Evolutionary conservation across 305 asterid genomes (phyloP).

Genomic region (Rubia balearica): DNA sequence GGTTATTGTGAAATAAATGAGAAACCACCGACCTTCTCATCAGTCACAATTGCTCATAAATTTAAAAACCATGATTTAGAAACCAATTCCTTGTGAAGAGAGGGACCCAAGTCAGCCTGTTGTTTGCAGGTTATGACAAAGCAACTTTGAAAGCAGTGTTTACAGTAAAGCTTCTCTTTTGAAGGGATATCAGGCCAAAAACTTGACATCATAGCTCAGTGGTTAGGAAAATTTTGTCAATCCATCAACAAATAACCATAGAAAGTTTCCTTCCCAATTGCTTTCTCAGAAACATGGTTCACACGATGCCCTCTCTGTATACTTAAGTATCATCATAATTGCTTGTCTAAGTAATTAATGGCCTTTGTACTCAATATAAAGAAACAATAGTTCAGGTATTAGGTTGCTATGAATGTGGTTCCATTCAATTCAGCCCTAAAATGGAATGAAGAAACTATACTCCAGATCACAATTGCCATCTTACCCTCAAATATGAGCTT

Average conservation of each 20-base stretch:
- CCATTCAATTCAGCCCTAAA: slow-evolving; percentile 1
- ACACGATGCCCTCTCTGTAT: not conserved
- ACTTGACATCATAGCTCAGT: not conserved
- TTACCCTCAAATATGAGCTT: slow-evolving; percentile 79
- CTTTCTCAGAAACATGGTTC: not conserved
- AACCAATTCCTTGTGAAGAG: not conserved
- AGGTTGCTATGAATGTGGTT: not conserved
- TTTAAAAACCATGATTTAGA: not conserved
- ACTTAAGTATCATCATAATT: not conserved
- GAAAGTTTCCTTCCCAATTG: not conserved
- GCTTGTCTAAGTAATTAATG: not conserved
- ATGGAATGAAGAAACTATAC: not conserved
- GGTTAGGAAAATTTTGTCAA: not conserved
- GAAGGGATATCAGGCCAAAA: not conserved
- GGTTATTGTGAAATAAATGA: not conserved
- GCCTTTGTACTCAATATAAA: not conserved
- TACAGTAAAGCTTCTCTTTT: not conserved
- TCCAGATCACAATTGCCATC: slow-evolving; percentile 20
- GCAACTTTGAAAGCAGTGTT: not conserved
- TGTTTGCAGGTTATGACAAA: not conserved
- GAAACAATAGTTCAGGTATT: not conserved
- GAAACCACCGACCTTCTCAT: not conserved
- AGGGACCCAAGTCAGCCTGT: not conserved
- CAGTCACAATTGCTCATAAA: not conserved
- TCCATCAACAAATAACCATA: not conserved